A percentile compares a stretch with the other conserved stretches of the same genome.
phyloP scores from a whole-genome alignment of 805 yeast genomes.

The Pichia occidentalis region DNA sequence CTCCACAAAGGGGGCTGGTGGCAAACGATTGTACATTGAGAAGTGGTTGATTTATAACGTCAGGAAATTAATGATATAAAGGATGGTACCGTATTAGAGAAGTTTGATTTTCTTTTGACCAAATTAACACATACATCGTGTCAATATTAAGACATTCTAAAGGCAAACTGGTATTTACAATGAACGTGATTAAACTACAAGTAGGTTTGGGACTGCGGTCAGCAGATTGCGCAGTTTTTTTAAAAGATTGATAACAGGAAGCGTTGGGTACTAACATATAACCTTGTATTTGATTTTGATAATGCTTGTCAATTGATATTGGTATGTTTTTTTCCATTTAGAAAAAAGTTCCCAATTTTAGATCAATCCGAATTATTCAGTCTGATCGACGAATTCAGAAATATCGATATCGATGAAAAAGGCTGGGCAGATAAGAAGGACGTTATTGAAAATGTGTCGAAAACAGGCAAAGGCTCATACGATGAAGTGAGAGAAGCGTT shows the following conservation, averaged over 20 bases:
- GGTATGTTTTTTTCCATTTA: slow-evolving; percentile 10
- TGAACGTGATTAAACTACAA: slow-evolving; percentile 63
- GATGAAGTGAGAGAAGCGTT: slow-evolving; percentile 92
- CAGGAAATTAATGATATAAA: too few relatives aligned
- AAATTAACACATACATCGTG: too few relatives aligned
- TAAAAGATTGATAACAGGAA: neutral
- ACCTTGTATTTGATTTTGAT: neutral
- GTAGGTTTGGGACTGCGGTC: slow-evolving; percentile 29
- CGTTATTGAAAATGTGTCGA: slow-evolving; percentile 76
- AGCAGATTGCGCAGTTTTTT: neutral
- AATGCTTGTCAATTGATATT: neutral
- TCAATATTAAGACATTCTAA: too few relatives aligned
- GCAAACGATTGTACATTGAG: too few relatives aligned
- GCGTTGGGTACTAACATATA: neutral
- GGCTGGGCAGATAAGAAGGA: slow-evolving; percentile 94
- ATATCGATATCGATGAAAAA: slow-evolving; percentile 80
- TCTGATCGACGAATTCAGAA: slow-evolving; percentile 80
- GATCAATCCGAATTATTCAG: slow-evolving; percentile 81
- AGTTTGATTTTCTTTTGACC: too few relatives aligned
- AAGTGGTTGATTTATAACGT: too few relatives aligned
- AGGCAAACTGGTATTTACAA: too few relatives aligned
- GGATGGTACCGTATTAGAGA: too few relatives aligned
- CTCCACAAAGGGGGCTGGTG: too few relatives aligned
- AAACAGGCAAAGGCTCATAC: slow-evolving; percentile 73
- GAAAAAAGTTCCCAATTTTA: slow-evolving; percentile 80